phyloP scores from a whole-genome alignment of 1,284 basidiomycete species.

The Cutaneotrichosporon cutaneum region DNA sequence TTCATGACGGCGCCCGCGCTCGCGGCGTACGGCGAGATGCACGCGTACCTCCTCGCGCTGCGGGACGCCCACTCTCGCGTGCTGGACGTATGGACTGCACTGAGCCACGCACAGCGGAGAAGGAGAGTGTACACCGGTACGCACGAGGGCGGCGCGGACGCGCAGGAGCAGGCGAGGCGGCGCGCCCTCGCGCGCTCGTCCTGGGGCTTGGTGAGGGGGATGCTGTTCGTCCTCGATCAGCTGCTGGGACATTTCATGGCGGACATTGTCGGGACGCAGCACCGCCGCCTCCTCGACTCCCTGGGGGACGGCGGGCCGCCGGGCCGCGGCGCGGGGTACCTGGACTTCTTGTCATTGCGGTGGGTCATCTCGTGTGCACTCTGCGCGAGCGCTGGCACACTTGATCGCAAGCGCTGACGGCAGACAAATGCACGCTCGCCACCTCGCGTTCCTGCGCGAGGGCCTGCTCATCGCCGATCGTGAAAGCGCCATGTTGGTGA shows the following conservation, averaged over 20 bases:
- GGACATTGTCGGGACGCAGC: slow-evolving; percentile 85
- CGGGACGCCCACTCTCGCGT: slow-evolving; percentile 77
- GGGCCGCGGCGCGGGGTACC: slow-evolving; percentile 33
- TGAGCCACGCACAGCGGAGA: slow-evolving; percentile 77
- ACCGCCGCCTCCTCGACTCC: slow-evolving; percentile 49
- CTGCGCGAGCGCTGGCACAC: background rate
- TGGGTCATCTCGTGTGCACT: slow-evolving; percentile 46
- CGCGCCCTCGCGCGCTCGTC: slow-evolving; percentile 68
- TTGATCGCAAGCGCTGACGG: slow-evolving; percentile 9
- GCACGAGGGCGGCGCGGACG: slow-evolving; percentile 78
- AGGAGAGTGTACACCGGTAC: slow-evolving; percentile 79
- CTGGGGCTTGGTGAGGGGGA: slow-evolving; percentile 79
- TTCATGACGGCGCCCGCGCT: slow-evolving; percentile 77
- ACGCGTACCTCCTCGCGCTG: slow-evolving; percentile 77
- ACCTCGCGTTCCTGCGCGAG: slow-evolving; percentile 73
- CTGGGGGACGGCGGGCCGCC: slow-evolving; percentile 22
- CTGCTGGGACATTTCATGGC: slow-evolving; percentile 79
- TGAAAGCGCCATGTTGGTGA: slow-evolving; percentile 63
- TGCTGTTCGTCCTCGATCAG: slow-evolving; percentile 84
- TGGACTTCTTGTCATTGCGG: slow-evolving; percentile 82
- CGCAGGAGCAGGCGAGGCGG: slow-evolving; percentile 60
- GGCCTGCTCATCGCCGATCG: slow-evolving; percentile 74
- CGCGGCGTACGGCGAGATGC: slow-evolving; percentile 69
- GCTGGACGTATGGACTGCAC: slow-evolving; percentile 74
- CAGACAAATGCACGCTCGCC: slow-evolving; percentile 67